Conservation (phyloP, 2,329 filamentous ascomycete species). For the Colletotrichum sp. region DNA sequence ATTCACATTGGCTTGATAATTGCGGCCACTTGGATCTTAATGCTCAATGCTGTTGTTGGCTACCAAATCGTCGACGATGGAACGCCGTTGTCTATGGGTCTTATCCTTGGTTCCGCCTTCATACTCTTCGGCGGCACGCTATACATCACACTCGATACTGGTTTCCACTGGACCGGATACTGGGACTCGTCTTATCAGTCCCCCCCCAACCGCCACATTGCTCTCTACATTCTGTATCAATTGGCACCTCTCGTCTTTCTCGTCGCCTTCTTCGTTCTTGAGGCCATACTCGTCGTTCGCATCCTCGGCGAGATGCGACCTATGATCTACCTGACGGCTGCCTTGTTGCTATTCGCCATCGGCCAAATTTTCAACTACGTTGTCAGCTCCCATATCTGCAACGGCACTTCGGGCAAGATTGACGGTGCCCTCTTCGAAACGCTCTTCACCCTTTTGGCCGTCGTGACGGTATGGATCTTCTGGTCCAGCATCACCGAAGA, state of each 20-base stretch:
- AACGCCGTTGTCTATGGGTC: constrained; percentile 79
- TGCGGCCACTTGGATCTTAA: constrained; percentile 86
- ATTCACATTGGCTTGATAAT: constrained; percentile 90
- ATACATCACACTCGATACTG: constrained; percentile 95
- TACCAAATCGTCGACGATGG: constrained; percentile 95
- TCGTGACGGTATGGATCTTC: constrained; percentile 88
- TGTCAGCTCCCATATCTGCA: constrained; percentile 88
- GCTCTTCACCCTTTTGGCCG: constrained; percentile 85
- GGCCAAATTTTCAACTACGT: constrained; percentile 97
- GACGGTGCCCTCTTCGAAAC: constrained; percentile 94
- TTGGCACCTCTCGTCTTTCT: constrained; percentile 88
- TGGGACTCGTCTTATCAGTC: constrained; percentile 67
- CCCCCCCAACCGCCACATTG: constrained; percentile 73
- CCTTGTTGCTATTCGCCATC: constrained; percentile 83
- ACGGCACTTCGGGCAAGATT: constrained; percentile 82
- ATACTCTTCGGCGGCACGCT: constrained; percentile 87
- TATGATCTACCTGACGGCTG: constrained; percentile 84
- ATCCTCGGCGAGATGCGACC: constrained; percentile 88
- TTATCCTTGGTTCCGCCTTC: constrained; percentile 74
- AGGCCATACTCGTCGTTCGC: constrained; percentile 81
- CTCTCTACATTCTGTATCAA: constrained; percentile 93
- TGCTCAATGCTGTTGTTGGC: constrained; percentile 91
- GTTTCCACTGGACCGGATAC: constrained; percentile 81
- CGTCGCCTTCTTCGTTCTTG: constrained; percentile 85
- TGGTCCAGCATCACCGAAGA: constrained; percentile 99